phyloP scores from a whole-genome alignment of 768 basidiomycete species.

The Pleurotus eryngii region DNA sequence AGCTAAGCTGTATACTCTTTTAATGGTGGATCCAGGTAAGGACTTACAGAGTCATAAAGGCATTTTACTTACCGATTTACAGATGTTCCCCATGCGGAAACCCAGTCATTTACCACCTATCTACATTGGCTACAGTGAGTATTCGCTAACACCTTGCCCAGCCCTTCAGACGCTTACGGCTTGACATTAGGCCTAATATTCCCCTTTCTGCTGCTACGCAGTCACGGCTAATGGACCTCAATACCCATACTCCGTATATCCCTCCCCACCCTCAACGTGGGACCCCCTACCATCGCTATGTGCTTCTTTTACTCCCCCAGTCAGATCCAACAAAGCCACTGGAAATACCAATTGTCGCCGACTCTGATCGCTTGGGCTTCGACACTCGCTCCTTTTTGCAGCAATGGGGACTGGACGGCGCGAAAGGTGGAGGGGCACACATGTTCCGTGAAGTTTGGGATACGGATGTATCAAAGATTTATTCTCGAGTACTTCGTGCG shows the following conservation, averaged over 20 bases:
- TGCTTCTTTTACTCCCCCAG: conserved; percentile 73
- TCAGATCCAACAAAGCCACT: conserved; percentile 38
- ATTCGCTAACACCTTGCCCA: conserved; percentile 11
- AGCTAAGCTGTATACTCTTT: conserved; percentile 76
- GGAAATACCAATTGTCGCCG: conserved; percentile 44
- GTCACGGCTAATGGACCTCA: conserved; percentile 30
- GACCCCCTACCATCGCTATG: conserved; percentile 89
- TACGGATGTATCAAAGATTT: conserved; percentile 57
- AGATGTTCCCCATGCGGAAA: conserved; percentile 82
- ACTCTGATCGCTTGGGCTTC: conserved; percentile 54
- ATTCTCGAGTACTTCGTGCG: conserved; percentile 66
- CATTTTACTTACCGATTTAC: too few relatives aligned
- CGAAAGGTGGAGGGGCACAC: conserved; percentile 66
- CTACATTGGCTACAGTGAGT: conserved; percentile 86
- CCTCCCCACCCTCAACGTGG: conserved; percentile 92
- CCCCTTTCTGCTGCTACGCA: conserved; percentile 59
- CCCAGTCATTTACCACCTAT: conserved; percentile 62
- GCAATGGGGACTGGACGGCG: conserved; percentile 49
- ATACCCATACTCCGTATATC: conserved; percentile 69
- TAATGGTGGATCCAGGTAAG: conserved; percentile 84
- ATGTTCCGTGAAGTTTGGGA: conserved; percentile 86
- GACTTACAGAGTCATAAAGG: background rate
- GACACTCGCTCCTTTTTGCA: conserved; percentile 61
- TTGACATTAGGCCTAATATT: conserved; percentile 67
- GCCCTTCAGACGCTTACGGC: conserved; percentile 6